Percentiles rank a stretch among this genome's conserved stretches.
Conservation (phyloP, 345 rosid species). For the Lepidium didymum region DNA sequence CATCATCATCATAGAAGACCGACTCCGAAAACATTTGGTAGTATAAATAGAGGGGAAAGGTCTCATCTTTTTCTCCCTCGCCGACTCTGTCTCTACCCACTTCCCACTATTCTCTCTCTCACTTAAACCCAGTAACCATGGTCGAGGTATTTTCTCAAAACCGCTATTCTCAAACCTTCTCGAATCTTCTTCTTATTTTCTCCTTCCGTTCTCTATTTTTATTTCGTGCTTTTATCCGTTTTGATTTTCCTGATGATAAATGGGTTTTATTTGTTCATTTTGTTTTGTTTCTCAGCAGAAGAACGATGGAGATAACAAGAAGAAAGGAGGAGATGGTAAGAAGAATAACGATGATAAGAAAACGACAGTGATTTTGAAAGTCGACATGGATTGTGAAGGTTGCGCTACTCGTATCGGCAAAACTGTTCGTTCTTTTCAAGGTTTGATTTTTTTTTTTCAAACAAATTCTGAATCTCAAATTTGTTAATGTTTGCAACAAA, state of each 20-base stretch:
- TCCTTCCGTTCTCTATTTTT: neutral
- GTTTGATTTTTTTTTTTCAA: slow-evolving; percentile 20
- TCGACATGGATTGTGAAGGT: slow-evolving; percentile 82
- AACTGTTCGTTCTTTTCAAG: slow-evolving; percentile 40
- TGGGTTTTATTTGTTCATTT: slow-evolving; percentile 21
- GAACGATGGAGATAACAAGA: slow-evolving; percentile 18
- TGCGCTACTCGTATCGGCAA: slow-evolving; percentile 52
- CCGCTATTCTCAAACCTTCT: neutral
- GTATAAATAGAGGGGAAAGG: slow-evolving; percentile 26
- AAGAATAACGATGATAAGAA: slow-evolving; percentile 11
- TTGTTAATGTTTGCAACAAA: neutral
- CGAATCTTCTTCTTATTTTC: slow-evolving; percentile 5
- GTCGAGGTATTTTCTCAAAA: slow-evolving; percentile 20
- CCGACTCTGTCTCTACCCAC: slow-evolving; percentile 27
- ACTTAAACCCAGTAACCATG: slow-evolving; percentile 20
- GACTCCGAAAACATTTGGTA: no score
- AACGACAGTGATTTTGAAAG: slow-evolving; percentile 46
- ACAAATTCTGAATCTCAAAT: neutral
- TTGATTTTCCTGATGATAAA: neutral
- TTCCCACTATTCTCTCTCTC: slow-evolving; percentile 11
- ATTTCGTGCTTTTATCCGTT: neutral
- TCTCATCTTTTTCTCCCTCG: neutral
- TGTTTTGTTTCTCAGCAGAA: slow-evolving; percentile 30
- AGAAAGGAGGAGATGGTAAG: slow-evolving; percentile 19
- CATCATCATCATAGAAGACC: neutral